Conservation (phyloP, 2,329 filamentous ascomycete species). For the Penicillium sp. region DNA sequence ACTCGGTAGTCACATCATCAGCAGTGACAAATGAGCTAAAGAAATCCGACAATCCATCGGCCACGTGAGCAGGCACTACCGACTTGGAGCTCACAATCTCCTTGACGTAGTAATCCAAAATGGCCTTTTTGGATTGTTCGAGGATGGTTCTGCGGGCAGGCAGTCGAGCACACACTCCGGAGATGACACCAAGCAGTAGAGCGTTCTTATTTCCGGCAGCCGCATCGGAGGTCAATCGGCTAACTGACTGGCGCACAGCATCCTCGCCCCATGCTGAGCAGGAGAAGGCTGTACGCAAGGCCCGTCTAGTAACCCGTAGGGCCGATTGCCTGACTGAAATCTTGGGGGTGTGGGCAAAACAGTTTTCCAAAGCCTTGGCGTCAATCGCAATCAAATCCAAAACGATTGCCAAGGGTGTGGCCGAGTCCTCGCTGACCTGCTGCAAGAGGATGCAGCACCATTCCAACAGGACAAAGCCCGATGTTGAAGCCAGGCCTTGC, state of each 20-base stretch:
- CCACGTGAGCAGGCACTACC: conserved; percentile 70
- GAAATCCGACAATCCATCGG: conserved; percentile 77
- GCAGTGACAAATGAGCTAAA: conserved; percentile 73
- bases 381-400: conserved; percentile 68
- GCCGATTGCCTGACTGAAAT: conserved; percentile 71
- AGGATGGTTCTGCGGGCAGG: conserved; percentile 65
- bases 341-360: conserved; percentile 68
- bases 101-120: conserved; percentile 80
- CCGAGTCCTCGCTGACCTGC: conserved; percentile 68
- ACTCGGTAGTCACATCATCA: conserved; percentile 73
- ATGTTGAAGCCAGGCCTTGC: conserved; percentile 73
- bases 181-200: conserved; percentile 79
- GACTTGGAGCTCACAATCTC: conserved; percentile 82
- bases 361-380: conserved; percentile 77
- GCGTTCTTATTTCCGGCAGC: conserved; percentile 69
- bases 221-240: conserved; percentile 69
- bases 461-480: conserved; percentile 85
- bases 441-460: conserved; percentile 85
- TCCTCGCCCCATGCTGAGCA: conserved; percentile 61
- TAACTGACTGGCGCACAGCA: conserved; percentile 65
- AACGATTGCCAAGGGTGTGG: conserved; percentile 60
- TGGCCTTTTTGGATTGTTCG: conserved; percentile 68
- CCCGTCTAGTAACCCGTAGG: conserved; percentile 75
- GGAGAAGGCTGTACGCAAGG: conserved; percentile 73
- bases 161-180: conserved; percentile 80